A percentile compares a stretch with the other conserved stretches of the same genome.
phyloP scores from a whole-genome alignment of 202 grass and related monocot species.

The Hordeum pubiflorum region DNA sequence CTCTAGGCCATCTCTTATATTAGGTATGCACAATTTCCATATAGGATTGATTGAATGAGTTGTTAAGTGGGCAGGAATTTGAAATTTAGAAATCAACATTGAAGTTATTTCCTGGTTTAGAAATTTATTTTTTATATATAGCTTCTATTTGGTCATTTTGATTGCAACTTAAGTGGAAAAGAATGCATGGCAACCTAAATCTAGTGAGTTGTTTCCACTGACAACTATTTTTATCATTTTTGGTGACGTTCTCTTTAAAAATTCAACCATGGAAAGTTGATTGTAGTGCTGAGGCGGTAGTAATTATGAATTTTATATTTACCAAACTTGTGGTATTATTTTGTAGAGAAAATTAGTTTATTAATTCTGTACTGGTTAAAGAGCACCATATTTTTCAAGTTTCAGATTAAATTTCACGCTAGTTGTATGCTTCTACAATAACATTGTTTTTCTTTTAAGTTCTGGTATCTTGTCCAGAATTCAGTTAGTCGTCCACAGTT shows the following conservation, averaged over 20 bases:
- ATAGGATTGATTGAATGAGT: not conserved
- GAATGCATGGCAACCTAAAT: not conserved
- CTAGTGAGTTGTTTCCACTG: not conserved
- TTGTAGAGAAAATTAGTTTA: not conserved
- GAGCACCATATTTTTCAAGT: not conserved
- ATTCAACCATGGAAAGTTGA: not conserved
- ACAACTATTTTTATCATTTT: not conserved
- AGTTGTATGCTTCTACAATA: not conserved
- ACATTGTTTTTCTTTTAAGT: not conserved
- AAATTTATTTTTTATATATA: not conserved
- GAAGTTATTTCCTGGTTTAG: not conserved
- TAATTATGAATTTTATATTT: not conserved
- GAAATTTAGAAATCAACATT: not conserved
- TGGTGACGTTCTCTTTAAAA: not conserved
- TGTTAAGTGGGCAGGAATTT: not conserved
- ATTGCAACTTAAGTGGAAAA: not conserved
- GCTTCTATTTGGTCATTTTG: not conserved
- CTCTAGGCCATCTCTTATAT: constrained; percentile 79
- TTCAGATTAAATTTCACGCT: not conserved
- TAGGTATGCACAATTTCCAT: constrained; percentile 46
- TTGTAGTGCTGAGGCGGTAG: not conserved
- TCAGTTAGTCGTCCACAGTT: not conserved
- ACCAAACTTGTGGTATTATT: not conserved
- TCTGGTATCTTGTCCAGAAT: not conserved
- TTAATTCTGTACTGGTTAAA: not conserved